Evolutionary conservation across 1,284 basidiomycete species (phyloP).

Genomic region (Moesziomyces antarcticus): DNA sequence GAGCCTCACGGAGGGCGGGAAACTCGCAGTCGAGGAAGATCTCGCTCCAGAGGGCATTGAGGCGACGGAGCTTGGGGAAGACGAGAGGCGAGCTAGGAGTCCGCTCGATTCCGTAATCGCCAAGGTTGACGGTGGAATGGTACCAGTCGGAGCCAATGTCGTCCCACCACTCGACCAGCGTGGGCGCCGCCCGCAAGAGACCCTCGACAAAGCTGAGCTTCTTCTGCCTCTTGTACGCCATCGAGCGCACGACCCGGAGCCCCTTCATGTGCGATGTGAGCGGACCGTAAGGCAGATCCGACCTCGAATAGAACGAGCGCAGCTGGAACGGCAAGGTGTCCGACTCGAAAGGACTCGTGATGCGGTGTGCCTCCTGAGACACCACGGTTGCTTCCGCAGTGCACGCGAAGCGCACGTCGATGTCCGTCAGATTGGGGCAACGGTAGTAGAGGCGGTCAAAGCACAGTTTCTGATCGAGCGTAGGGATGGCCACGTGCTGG

Average conservation of each 20-base stretch:
- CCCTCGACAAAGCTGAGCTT: constrained; percentile 14
- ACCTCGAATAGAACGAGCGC: constrained; percentile 7
- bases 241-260: constrained; percentile 3
- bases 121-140: not conserved
- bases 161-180: constrained; percentile 13
- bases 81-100: constrained; percentile 6
- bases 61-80: constrained; percentile 13
- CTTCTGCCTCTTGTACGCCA: constrained; percentile 8
- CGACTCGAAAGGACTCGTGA: constrained; percentile 6
- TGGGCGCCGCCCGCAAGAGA: constrained; percentile 6
- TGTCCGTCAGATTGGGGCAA: constrained; percentile 3
- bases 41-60: constrained; percentile 10
- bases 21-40: constrained; percentile 17
- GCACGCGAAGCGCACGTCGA: constrained; percentile 7
- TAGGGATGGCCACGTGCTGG: constrained; percentile 12
- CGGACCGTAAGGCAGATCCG: constrained; percentile 11
- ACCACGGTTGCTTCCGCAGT: not conserved
- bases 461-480: constrained; percentile 9
- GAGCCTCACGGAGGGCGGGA: constrained; percentile 6
- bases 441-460: constrained; percentile 10
- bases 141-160: constrained; percentile 7
- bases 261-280: constrained; percentile 9
- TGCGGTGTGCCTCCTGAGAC: not conserved
- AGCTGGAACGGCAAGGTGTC: constrained; percentile 10
- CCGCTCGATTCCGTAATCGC: constrained; percentile 5